Evolutionary conservation across 345 rosid genomes (phyloP).

Genomic region (Angophora floribunda): DNA sequence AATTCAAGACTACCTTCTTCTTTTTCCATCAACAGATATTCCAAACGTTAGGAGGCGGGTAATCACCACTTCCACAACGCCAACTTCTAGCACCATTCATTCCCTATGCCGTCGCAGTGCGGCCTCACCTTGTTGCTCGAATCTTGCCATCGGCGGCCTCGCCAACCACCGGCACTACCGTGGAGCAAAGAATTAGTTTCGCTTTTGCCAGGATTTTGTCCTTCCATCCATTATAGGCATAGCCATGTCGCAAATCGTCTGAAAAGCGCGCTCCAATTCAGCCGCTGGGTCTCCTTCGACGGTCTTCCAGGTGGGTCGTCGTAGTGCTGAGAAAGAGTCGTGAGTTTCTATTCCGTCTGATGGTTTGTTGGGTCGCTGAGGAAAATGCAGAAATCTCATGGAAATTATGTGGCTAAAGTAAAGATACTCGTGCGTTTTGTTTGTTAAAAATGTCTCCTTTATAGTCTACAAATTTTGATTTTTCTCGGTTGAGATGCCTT

Average conservation of each 20-base stretch:
- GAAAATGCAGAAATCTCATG: too few relatives aligned
- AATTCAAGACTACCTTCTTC: background rate
- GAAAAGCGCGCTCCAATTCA: too few relatives aligned
- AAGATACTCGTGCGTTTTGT: background rate
- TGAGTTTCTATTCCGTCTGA: too few relatives aligned
- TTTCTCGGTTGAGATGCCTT: too few relatives aligned
- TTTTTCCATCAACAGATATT: background rate
- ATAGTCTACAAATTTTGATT: too few relatives aligned
- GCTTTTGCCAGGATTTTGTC: background rate
- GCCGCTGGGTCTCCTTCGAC: too few relatives aligned
- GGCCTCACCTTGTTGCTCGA: background rate
- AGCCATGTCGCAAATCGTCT: too few relatives aligned
- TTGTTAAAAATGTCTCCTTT: too few relatives aligned
- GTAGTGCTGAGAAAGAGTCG: too few relatives aligned
- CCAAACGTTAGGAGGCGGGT: background rate
- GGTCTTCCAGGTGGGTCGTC: too few relatives aligned
- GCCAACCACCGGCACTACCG: background rate
- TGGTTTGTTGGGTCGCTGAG: too few relatives aligned
- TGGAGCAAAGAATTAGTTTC: background rate
- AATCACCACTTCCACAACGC: background rate
- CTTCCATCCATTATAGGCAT: background rate
- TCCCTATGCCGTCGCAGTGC: background rate
- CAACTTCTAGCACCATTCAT: background rate
- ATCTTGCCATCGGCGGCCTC: background rate
- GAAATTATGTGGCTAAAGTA: too few relatives aligned